Evolutionary conservation across 2,329 filamentous ascomycete genomes (phyloP), one percentile per base, ranked within the genome.

Genomic region (Xylaria sp.): DNA sequence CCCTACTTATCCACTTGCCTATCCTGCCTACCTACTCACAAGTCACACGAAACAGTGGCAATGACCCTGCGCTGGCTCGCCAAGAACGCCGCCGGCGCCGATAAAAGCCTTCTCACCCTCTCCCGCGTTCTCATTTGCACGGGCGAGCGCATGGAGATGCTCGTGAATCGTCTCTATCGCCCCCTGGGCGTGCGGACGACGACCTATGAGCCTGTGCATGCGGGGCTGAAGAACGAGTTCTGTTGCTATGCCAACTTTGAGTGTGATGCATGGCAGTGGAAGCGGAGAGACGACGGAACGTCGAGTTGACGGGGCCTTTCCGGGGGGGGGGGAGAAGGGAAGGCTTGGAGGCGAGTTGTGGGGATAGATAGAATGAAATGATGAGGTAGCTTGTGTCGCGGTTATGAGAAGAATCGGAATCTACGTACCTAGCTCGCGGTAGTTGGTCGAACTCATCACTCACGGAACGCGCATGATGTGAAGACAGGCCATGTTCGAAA

Each of bases 191-290:
- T 91, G 32, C 81, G 78, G 62, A 89, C 89, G 4, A 94, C 92
- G 0, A 88, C 86, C 0, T 94, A 90, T 76, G 87, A 90, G 74
- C 89, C 90, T 3, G 82, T 85, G 70, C 93, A 95, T n/a, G 88
- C 88, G 69, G 91, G 91, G 0, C 80, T 96, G 68, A 92, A 91
- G 79, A 96, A 96, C 75, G 91, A 93, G 79, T 96, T 94, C 77
- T 86, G 88, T 75, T 94, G 91, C 78, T 95, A 93, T 75, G 88
- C 92, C 27, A 94, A 93, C 76, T 94, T 93, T 75, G 90, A 93
- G 77, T 88, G 89, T 73, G 81, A 81, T 6, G 79, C 78, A 4
- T 88, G 87, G 85, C 81, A 80, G 73, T 77, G 77, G 73, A 78
- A 50, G 32, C 34, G 2, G 36, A 27, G 17, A 36, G 32, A 42